Conservation (phyloP, 345 rosid genomes). For the Salix arbutifolia region DNA sequence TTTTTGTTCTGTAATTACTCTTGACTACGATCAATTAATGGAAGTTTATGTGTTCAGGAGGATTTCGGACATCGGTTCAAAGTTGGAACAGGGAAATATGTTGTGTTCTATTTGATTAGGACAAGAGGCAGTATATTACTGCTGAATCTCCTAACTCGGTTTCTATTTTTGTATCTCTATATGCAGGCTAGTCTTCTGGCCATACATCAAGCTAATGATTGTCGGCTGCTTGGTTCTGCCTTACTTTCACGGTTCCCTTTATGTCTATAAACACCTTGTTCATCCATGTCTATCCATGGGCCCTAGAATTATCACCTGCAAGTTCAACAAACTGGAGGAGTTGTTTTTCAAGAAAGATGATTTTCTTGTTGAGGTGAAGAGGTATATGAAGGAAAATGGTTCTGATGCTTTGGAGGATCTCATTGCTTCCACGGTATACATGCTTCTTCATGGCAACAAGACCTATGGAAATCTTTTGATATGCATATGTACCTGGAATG, state of each 20-base stretch:
- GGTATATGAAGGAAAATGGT: slow-evolving; percentile 12
- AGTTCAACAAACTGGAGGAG: slow-evolving; percentile 5
- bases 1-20: neutral
- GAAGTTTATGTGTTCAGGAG: neutral
- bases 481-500: neutral
- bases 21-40: neutral
- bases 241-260: slow-evolving; percentile 28
- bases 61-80: neutral
- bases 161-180: neutral
- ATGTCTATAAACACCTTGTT: slow-evolving; percentile 24
- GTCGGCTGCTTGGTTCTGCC: slow-evolving; percentile 20
- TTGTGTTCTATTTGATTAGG: neutral
- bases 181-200: slow-evolving; percentile 27
- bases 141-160: neutral
- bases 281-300: slow-evolving; percentile 20
- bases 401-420: slow-evolving; percentile 22
- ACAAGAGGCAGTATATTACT: neutral
- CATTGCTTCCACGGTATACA: slow-evolving; percentile 15
- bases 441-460: neutral
- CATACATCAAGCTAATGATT: slow-evolving; percentile 23
- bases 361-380: slow-evolving; percentile 9
- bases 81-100: neutral
- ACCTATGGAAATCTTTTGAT: neutral
- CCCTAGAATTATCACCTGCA: neutral
- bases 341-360: slow-evolving; percentile 2